Evolutionary conservation across 169 alveolate genomes (phyloP).

Genomic region (Cryptosporidium canis): DNA sequence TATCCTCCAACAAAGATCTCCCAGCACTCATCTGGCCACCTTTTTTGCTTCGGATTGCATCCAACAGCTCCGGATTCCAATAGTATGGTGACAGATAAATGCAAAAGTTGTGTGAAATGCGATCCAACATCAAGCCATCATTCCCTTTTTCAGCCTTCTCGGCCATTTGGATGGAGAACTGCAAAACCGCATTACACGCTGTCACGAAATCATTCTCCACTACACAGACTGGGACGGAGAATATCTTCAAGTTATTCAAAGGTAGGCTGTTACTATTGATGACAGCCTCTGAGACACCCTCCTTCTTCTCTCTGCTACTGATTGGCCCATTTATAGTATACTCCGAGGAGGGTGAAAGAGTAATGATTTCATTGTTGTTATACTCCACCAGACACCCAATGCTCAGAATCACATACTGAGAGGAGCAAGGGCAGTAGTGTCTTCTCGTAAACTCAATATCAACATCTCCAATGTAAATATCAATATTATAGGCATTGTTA

Average conservation of each 20-base stretch:
- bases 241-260: conserved; percentile 32
- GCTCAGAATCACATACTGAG: conserved; percentile 47
- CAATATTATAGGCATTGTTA: conserved; percentile 45
- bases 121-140: background rate
- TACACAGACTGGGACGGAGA: conserved; percentile 50
- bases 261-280: conserved; percentile 9
- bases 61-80: conserved; percentile 9
- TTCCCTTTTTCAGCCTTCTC: background rate
- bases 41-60: background rate
- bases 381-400: conserved; percentile 42
- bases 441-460: conserved; percentile 72
- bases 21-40: too few species aligned
- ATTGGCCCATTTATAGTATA: background rate
- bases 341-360: conserved; percentile 29
- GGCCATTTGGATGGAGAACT: conserved; percentile 13
- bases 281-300: background rate
- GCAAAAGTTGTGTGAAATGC: conserved; percentile 42
- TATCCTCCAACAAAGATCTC: background rate
- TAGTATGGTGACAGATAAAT: conserved; percentile 40
- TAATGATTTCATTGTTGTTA: conserved; percentile 21
- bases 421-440: conserved; percentile 60
- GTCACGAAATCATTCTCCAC: conserved; percentile 45
- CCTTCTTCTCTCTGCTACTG: background rate
- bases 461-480: conserved; percentile 62
- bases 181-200: conserved; percentile 16